phyloP scores from a whole-genome alignment of 2,329 filamentous ascomycete genomes.

The Colletotrichum limetticola region DNA sequence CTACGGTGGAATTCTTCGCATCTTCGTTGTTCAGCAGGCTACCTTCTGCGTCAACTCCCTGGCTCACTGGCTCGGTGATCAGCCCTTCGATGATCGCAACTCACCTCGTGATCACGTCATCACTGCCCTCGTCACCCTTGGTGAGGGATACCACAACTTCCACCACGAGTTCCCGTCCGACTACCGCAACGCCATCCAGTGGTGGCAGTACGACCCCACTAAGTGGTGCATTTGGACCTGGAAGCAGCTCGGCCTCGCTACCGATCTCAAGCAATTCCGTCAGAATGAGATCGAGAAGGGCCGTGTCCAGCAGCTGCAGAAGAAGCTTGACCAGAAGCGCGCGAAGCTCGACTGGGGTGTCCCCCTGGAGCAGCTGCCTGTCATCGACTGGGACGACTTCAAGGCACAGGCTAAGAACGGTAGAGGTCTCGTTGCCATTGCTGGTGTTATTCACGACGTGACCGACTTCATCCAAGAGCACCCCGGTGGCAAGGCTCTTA shows the following conservation, averaged over 20 bases:
- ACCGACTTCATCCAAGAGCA: conserved; percentile 88
- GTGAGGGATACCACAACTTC: conserved; percentile 95
- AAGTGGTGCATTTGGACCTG: conserved; percentile 89
- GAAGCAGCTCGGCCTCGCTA: conserved; percentile 87
- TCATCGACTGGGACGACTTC: conserved; percentile 89
- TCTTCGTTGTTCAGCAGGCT: conserved; percentile 91
- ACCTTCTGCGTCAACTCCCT: conserved; percentile 95
- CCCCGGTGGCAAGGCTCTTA: conserved; percentile 90
- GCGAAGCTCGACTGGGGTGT: conserved; percentile 86
- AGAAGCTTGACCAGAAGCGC: conserved; percentile 92
- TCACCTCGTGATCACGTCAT: conserved; percentile 89
- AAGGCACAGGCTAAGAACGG: conserved; percentile 81
- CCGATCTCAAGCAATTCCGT: conserved; percentile 91
- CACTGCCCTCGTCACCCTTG: conserved; percentile 85
- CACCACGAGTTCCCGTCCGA: conserved; percentile 95
- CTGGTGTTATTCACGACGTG: conserved; percentile 88
- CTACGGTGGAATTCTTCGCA: conserved; percentile 85
- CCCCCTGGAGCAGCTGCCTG: conserved; percentile 85
- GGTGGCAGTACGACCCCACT: conserved; percentile 92
- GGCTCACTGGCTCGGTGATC: conserved; percentile 90
- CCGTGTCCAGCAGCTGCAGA: conserved; percentile 87
- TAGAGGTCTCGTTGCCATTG: conserved; percentile 79
- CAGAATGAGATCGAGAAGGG: conserved; percentile 94
- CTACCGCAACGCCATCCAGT: conserved; percentile 91
- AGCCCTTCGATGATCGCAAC: conserved; percentile 94